A percentile compares a stretch with the other conserved stretches of the same genome.
Evolutionary conservation across 345 rosid genomes (phyloP).

Genomic region (Turnera subulata): DNA sequence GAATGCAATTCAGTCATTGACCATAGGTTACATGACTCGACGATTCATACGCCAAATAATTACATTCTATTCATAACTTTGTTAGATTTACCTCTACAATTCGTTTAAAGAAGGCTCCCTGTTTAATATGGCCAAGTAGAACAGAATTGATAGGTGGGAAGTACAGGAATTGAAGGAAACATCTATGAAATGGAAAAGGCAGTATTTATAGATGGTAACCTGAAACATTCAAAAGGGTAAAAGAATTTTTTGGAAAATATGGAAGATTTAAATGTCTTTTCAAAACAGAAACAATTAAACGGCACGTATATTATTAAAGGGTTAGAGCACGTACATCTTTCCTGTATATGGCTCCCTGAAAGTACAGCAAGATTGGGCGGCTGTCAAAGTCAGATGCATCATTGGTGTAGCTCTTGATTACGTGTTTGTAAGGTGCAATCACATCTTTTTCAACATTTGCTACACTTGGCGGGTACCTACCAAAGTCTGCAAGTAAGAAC

Average conservation of each 20-base stretch:
- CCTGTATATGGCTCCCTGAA: constrained; percentile 94
- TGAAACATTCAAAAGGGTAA: too few species aligned
- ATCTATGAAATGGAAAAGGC: too few species aligned
- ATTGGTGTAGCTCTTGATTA: constrained; percentile 49
- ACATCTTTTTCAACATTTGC: constrained; percentile 86
- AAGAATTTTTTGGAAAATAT: background rate
- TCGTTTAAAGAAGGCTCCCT: too few species aligned
- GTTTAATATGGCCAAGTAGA: too few species aligned
- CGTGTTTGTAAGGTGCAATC: constrained; percentile 89
- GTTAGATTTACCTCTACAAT: too few species aligned
- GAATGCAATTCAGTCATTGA: too few species aligned
- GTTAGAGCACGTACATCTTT: constrained; percentile 68
- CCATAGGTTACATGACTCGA: too few species aligned
- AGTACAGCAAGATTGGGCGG: constrained; percentile 78
- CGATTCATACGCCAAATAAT: too few species aligned
- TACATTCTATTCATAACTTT: too few species aligned
- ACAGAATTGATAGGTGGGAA: background rate
- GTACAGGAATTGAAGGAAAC: too few species aligned
- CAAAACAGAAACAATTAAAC: background rate
- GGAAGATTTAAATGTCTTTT: background rate
- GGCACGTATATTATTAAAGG: background rate
- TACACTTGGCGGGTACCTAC: constrained; percentile 77
- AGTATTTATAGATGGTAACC: too few species aligned
- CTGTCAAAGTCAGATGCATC: constrained; percentile 63
- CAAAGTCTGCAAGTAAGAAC: constrained; percentile 83